These are phyloP conservation scores for Amanita rubescens DNA, from an alignment of 768 basidiomycete species.

Conservation along the genomic window DNA sequence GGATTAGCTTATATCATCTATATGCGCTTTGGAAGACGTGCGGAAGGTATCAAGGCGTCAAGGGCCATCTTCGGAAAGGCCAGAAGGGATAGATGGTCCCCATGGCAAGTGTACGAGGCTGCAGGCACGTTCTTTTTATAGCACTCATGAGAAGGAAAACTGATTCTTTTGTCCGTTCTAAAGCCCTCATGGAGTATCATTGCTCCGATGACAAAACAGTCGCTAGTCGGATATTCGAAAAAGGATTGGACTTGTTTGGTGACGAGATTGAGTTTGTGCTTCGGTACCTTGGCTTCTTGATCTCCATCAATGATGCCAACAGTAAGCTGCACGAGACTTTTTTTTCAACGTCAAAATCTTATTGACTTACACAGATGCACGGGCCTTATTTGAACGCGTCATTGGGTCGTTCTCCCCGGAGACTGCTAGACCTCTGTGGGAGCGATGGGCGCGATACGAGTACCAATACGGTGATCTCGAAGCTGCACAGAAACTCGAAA, in stretches of 20 bases:
- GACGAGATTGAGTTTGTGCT: conserved; percentile 82
- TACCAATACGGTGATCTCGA: conserved; percentile 93
- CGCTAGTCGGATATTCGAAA: conserved; percentile 89
- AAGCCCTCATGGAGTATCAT: conserved; percentile 91
- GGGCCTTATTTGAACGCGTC: conserved; percentile 90
- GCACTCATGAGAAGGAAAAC: too few relatives aligned
- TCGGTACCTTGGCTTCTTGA: conserved; percentile 86
- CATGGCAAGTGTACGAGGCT: conserved; percentile 94
- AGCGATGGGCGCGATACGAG: conserved; percentile 92
- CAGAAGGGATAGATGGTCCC: conserved; percentile 62
- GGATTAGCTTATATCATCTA: conserved; percentile 83
- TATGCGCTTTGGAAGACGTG: conserved; percentile 85
- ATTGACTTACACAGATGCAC: conserved; percentile 61
- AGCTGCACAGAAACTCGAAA: conserved; percentile 82
- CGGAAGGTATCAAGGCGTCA: conserved; percentile 79
- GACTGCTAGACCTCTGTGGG: conserved; percentile 83
- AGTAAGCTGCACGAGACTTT: conserved; percentile 60
- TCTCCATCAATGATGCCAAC: conserved; percentile 90
- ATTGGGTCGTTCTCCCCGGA: conserved; percentile 72
- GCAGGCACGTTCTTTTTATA: conserved; percentile 49
- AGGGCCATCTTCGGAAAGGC: conserved; percentile 77
- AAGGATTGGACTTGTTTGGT: conserved; percentile 77
- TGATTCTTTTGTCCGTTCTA: neutral
- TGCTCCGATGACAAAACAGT: conserved; percentile 71
- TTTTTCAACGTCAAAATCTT: too few relatives aligned